phyloP scores from a whole-genome alignment of 176 grass and related monocot genomes.

The Rhynchospora tenuis region DNA sequence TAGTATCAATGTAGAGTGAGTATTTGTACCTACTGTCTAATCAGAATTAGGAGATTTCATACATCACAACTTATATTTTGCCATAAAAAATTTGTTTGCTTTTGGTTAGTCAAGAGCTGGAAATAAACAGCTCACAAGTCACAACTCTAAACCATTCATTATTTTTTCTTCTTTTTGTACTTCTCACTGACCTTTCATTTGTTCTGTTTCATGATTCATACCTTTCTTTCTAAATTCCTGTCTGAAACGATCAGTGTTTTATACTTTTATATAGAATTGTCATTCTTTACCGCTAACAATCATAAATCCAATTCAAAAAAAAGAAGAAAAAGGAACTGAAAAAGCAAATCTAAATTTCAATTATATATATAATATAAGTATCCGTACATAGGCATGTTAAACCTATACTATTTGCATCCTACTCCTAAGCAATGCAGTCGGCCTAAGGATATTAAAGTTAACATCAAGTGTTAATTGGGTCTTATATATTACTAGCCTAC shows the following conservation, averaged over 20 bases:
- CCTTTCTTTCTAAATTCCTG: too few relatives aligned
- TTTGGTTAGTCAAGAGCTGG: background rate
- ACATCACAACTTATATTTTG: background rate
- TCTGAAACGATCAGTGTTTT: too few relatives aligned
- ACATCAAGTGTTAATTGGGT: background rate
- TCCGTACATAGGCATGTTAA: background rate
- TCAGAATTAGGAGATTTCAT: background rate
- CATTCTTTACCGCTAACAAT: too few relatives aligned
- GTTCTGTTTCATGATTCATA: background rate
- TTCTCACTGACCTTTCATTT: background rate
- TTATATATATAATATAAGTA: background rate
- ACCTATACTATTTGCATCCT: background rate
- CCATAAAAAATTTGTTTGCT: background rate
- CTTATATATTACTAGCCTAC: background rate
- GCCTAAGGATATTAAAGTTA: background rate
- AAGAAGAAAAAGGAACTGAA: background rate
- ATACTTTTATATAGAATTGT: too few relatives aligned
- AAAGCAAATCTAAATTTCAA: background rate
- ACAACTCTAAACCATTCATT: background rate
- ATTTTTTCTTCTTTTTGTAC: background rate
- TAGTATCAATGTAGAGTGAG: background rate
- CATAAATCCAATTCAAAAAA: background rate
- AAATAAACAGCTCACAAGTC: too few relatives aligned
- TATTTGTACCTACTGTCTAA: background rate
- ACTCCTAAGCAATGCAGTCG: constrained; percentile 1